A percentile compares a stretch with the other conserved stretches of the same genome.
Evolutionary conservation across 257 asterid genomes (phyloP).

Genomic region (Eustoma russellianum): DNA sequence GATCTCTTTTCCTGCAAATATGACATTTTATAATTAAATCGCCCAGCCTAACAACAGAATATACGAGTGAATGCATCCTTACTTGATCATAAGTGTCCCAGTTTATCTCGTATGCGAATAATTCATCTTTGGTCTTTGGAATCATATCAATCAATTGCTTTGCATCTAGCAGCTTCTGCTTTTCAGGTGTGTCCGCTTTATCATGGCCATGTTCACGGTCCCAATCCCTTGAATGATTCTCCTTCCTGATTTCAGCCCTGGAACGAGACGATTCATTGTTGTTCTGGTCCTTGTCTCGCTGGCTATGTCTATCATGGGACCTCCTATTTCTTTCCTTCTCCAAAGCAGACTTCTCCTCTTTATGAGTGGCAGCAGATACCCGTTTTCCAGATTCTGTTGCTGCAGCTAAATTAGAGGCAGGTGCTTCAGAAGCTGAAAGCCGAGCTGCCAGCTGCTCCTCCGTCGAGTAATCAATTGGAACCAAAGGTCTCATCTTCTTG

Average conservation of each 20-base stretch:
- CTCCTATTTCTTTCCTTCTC: slow-evolving; percentile 71
- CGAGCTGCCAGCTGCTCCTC: slow-evolving; percentile 64
- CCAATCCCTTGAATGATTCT: slow-evolving; percentile 47
- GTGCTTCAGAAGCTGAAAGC: slow-evolving; percentile 38
- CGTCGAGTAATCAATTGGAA: slow-evolving; percentile 91
- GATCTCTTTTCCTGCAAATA: no score
- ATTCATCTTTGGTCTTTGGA: slow-evolving; percentile 94
- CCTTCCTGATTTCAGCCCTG: slow-evolving; percentile 57
- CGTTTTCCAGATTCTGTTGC: slow-evolving; percentile 73
- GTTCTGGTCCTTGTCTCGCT: slow-evolving; percentile 63
- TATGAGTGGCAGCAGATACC: slow-evolving; percentile 43
- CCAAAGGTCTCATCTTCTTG: slow-evolving; percentile 96
- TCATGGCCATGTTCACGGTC: slow-evolving; percentile 26
- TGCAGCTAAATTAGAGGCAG: slow-evolving; percentile 40
- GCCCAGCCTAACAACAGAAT: background rate
- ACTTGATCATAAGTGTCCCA: slow-evolving; percentile 89
- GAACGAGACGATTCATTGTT: slow-evolving; percentile 39
- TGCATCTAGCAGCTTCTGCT: slow-evolving; percentile 82
- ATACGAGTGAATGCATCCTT: background rate
- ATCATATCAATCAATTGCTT: slow-evolving; percentile 92
- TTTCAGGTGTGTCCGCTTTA: slow-evolving; percentile 56
- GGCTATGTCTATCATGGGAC: slow-evolving; percentile 64
- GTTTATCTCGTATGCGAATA: slow-evolving; percentile 80
- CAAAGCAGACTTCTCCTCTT: slow-evolving; percentile 56
- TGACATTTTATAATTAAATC: no score